phyloP scores from a whole-genome alignment of 768 basidiomycete genomes.

The Lyophyllum decastes region DNA sequence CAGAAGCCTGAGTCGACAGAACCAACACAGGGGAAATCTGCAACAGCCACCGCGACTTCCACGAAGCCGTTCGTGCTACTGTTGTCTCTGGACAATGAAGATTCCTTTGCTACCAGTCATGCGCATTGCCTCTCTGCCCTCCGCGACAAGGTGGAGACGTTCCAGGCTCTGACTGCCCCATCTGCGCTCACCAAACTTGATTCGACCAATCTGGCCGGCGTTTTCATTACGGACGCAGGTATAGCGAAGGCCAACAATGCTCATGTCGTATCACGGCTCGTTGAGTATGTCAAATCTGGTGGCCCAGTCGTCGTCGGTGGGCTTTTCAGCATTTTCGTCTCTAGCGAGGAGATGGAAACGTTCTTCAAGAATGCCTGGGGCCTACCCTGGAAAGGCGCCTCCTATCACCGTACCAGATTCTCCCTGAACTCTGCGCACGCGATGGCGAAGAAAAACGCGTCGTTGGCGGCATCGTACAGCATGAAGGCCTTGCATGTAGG shows the following conservation, averaged over 20 bases:
- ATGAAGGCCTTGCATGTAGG: slow-evolving; percentile 33
- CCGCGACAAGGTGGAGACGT: slow-evolving; percentile 20
- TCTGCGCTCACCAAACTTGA: slow-evolving; percentile 22
- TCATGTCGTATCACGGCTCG: slow-evolving; percentile 28
- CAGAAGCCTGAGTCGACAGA: not conserved
- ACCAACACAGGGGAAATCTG: not conserved
- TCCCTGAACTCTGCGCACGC: slow-evolving; percentile 19
- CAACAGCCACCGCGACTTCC: not conserved
- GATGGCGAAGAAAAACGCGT: slow-evolving; percentile 16
- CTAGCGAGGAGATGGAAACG: slow-evolving; percentile 7
- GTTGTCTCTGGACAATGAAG: slow-evolving; percentile 21
- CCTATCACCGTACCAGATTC: slow-evolving; percentile 21
- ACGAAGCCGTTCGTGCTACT: slow-evolving; percentile 27
- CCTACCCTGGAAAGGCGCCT: slow-evolving; percentile 25
- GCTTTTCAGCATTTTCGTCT: slow-evolving; percentile 24
- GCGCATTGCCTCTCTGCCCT: slow-evolving; percentile 20
- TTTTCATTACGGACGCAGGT: slow-evolving; percentile 35
- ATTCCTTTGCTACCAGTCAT: slow-evolving; percentile 11
- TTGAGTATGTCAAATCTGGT: slow-evolving; percentile 34
- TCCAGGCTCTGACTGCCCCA: slow-evolving; percentile 11
- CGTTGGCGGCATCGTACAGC: slow-evolving; percentile 23
- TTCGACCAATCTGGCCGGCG: slow-evolving; percentile 30
- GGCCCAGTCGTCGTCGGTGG: slow-evolving; percentile 37
- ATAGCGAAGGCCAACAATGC: slow-evolving; percentile 25
- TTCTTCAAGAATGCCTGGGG: slow-evolving; percentile 25